A percentile compares a stretch with the other conserved stretches of the same genome.
Evolutionary conservation across 139 green algal species (phyloP).

Genomic region (Tetradesmus lagerheimii): DNA sequence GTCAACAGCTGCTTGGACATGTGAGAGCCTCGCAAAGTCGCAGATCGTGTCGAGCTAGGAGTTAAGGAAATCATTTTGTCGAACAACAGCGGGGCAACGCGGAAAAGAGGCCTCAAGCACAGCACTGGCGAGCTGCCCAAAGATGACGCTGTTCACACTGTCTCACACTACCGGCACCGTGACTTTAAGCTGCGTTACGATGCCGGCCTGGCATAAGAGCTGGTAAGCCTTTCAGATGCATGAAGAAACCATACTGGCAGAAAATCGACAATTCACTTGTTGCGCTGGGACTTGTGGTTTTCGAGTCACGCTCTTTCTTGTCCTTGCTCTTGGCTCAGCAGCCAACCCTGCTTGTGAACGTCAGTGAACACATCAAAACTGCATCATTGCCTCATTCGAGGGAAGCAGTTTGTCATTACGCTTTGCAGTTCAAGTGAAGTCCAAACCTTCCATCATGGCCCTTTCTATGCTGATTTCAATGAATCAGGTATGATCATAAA

Average conservation of each 20-base stretch:
- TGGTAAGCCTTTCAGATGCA: no score
- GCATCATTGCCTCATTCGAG: no score
- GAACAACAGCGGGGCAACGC: neutral
- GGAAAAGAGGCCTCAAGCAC: neutral
- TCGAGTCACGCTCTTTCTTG: neutral
- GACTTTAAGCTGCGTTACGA: neutral
- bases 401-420: no score
- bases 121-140: neutral
- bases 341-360: no score
- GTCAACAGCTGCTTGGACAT: neutral
- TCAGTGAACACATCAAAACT: no score
- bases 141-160: neutral
- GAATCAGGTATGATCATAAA: no score
- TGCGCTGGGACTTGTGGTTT: neutral
- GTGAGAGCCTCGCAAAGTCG: neutral
- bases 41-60: neutral
- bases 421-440: no score
- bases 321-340: no score
- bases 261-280: neutral
- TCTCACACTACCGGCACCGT: neutral
- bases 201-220: neutral
- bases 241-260: no score
- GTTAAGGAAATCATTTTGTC: neutral
- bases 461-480: no score
- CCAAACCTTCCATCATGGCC: no score